Evolutionary conservation across 768 basidiomycete species (phyloP).

Genomic region (Mycena kentingensis): DNA sequence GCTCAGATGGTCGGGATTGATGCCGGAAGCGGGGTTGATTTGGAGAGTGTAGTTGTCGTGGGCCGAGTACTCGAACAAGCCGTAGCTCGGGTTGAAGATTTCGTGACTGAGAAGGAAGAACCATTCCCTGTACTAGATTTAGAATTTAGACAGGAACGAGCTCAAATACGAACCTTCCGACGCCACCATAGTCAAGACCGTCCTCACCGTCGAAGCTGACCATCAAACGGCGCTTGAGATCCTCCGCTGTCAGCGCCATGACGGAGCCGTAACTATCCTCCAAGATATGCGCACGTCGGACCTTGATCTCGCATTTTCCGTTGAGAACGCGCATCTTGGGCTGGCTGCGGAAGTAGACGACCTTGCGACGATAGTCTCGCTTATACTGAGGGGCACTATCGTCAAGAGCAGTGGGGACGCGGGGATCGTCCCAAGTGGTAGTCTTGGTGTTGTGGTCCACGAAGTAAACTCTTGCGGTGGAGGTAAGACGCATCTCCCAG

Average conservation of each 20-base stretch:
- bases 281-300: constrained; percentile 76
- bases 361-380: constrained; percentile 88
- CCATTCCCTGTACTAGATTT: constrained; percentile 80
- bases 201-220: constrained; percentile 81
- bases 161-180: constrained; percentile 54
- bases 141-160: background rate
- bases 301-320: constrained; percentile 86
- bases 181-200: constrained; percentile 77
- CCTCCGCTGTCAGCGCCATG: constrained; percentile 76
- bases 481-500: constrained; percentile 94
- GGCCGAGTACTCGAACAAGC: constrained; percentile 79
- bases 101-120: constrained; percentile 84
- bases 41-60: constrained; percentile 82
- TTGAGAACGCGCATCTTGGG: constrained; percentile 76
- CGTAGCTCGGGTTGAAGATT: constrained; percentile 81
- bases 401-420: constrained; percentile 79
- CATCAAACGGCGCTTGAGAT: constrained; percentile 70
- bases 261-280: constrained; percentile 87
- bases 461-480: constrained; percentile 84
- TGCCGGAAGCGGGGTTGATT: constrained; percentile 74
- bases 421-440: constrained; percentile 92
- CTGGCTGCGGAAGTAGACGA: constrained; percentile 91
- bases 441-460: constrained; percentile 91
- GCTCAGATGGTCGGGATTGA: constrained; percentile 75
- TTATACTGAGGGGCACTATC: constrained; percentile 94